Evolutionary conservation across 768 basidiomycete species (phyloP), one percentile per base, ranked within the genome.

Genomic region (Nidularia pulvinata): DNA sequence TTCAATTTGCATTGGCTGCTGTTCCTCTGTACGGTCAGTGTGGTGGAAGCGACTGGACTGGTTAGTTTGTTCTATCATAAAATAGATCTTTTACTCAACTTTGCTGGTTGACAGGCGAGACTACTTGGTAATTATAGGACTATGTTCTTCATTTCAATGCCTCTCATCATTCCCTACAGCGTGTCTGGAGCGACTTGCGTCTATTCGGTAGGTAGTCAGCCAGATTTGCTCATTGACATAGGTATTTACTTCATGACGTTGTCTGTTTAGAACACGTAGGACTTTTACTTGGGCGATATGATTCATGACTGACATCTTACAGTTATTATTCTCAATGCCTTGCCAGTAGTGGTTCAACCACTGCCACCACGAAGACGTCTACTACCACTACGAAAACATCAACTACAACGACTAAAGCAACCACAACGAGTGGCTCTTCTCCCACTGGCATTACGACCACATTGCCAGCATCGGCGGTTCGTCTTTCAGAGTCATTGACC

Each of bases 381-480:
- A 49, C 55, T 25, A 19, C 51, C 25, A 54, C 57, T 16, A 54
- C 57, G 14, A 52, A 6, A 19, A 7, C 51, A 10, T n/a, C 46
- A 47, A 53, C 51, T 11, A 54, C 52, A 5, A 54, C 57, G 16
- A 46, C 53, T n/a, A 44, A 14, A 36, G 14, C 48, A 4, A 54
- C 52, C 9, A 54, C 57, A 19, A 46, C 53, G 13, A 44, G 14
- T 25, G 14, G 42, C 5, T 59, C 57, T 14, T 54, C 46, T 16
- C 52, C 54, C 47, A 55, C 60, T 16, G 65, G 61, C 16, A 57
- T 66, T 19, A 63, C 57, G 9, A 66, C 63, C 0, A 58, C 51
- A 4, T 55, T 66, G 16, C 65, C 65, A n/a, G 61, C 63, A 2
- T 66, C 65, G 36, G 58, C 65, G n/a, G 65, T 64, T 39, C 48